These are phyloP conservation scores for Mortierella hygrophila DNA, from an alignment of 192 early-diverging fungal species.

Conservation along the genomic window DNA sequence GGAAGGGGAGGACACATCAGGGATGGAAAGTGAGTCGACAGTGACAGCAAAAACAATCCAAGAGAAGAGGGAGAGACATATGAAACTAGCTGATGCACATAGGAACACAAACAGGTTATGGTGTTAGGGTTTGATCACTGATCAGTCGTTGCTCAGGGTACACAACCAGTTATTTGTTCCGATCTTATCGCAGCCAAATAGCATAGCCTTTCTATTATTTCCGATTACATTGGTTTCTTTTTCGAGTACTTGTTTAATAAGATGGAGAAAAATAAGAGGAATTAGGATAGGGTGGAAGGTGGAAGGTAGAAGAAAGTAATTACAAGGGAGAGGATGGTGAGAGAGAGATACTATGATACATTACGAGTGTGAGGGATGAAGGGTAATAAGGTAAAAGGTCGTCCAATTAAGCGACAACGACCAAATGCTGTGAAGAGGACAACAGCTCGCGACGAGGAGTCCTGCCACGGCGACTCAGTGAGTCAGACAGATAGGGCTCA, in stretches of 20 bases:
- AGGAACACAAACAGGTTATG: not conserved
- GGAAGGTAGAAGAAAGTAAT: not conserved
- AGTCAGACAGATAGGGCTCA: conserved; percentile 53
- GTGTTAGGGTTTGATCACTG: not conserved
- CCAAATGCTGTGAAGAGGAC: conserved; percentile 31
- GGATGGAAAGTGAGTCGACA: not conserved
- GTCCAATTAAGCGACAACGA: conserved; percentile 11
- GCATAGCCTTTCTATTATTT: not conserved
- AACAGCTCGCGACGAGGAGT: conserved; percentile 21
- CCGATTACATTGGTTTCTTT: not conserved
- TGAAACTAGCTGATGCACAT: not conserved
- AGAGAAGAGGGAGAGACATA: not conserved
- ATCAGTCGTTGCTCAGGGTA: not conserved
- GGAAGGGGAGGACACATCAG: not conserved
- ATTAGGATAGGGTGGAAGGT: not conserved
- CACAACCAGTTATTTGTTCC: not conserved
- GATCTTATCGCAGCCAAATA: not conserved
- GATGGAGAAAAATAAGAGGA: not conserved
- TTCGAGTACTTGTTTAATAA: not conserved
- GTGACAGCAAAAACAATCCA: not conserved
- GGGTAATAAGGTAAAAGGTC: not conserved
- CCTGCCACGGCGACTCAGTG: conserved; percentile 46
- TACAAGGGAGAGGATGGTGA: not conserved
- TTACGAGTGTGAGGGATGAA: too few species aligned
- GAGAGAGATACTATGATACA: conserved; percentile 26